Conservation (phyloP, 768 basidiomycete genomes). For the Mycena filopes region DNA sequence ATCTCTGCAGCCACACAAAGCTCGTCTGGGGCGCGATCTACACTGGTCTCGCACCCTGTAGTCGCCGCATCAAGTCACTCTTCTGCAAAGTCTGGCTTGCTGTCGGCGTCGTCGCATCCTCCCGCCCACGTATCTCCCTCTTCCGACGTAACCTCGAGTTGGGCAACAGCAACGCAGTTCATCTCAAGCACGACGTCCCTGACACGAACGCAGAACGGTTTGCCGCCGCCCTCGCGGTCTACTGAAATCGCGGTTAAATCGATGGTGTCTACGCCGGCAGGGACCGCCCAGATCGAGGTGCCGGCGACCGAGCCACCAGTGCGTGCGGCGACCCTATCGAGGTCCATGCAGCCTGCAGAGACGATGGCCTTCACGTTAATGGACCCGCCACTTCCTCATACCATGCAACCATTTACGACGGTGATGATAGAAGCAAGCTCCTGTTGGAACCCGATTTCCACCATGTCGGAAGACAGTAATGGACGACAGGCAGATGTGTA, state of each 20-base stretch:
- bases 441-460: not conserved
- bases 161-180: no score
- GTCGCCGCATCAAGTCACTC: no score
- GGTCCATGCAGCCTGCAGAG: not conserved
- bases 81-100: not conserved
- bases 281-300: not conserved
- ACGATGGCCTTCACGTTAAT: not conserved
- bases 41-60: not conserved
- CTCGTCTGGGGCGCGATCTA: not conserved
- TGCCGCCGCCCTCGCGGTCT: no score
- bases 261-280: no score
- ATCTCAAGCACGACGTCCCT: no score
- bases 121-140: no score
- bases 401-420: constrained; percentile 1
- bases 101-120: not conserved
- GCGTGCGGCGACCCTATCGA: not conserved
- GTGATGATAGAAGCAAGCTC: not conserved
- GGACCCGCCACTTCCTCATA: not conserved
- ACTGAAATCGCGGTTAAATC: no score
- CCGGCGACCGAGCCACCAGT: not conserved
- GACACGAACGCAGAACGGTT: no score
- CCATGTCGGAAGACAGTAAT: not conserved
- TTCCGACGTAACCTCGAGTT: no score
- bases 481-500: not conserved
- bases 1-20: no score